These are phyloP conservation scores for Suhomyces terraborum DNA, from an alignment of 1,139 yeast species.

Conservation along the genomic window DNA sequence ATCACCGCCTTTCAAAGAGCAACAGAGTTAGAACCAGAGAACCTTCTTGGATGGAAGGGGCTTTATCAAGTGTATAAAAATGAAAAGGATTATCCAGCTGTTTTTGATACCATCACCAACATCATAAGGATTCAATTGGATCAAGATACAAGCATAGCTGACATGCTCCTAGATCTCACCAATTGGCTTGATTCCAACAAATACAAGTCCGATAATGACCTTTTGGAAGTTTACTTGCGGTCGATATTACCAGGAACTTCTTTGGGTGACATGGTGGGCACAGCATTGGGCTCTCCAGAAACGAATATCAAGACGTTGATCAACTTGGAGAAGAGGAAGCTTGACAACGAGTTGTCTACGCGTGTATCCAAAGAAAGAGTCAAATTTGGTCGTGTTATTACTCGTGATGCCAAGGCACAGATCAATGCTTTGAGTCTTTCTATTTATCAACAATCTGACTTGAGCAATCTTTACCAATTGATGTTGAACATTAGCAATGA, in stretches of 20 bases:
- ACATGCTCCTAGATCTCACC: slow-evolving; percentile 48
- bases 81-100: slow-evolving; percentile 40
- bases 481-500: slow-evolving; percentile 64
- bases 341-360: slow-evolving; percentile 42
- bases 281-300: slow-evolving; percentile 50
- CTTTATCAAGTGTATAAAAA: slow-evolving; percentile 42
- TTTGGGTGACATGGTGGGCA: slow-evolving; percentile 58
- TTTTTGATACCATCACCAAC: slow-evolving; percentile 47
- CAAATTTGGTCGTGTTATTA: slow-evolving; percentile 38
- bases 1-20: slow-evolving; percentile 56
- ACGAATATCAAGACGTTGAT: slow-evolving; percentile 54
- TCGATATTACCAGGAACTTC: slow-evolving; percentile 64
- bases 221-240: slow-evolving; percentile 51
- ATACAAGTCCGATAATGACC: slow-evolving; percentile 29
- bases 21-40: slow-evolving; percentile 52
- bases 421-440: slow-evolving; percentile 52
- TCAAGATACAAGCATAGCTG: slow-evolving; percentile 43
- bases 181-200: slow-evolving; percentile 44
- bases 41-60: slow-evolving; percentile 82
- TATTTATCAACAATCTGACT: slow-evolving; percentile 48
- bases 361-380: slow-evolving; percentile 40
- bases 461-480: slow-evolving; percentile 55
- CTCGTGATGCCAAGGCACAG: slow-evolving; percentile 32
- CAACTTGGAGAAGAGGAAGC: slow-evolving; percentile 37
- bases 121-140: slow-evolving; percentile 29